Percentiles rank a stretch among this genome's conserved stretches.
Evolutionary conservation across 345 rosid species (phyloP).

Genomic region (Clausena lansium): DNA sequence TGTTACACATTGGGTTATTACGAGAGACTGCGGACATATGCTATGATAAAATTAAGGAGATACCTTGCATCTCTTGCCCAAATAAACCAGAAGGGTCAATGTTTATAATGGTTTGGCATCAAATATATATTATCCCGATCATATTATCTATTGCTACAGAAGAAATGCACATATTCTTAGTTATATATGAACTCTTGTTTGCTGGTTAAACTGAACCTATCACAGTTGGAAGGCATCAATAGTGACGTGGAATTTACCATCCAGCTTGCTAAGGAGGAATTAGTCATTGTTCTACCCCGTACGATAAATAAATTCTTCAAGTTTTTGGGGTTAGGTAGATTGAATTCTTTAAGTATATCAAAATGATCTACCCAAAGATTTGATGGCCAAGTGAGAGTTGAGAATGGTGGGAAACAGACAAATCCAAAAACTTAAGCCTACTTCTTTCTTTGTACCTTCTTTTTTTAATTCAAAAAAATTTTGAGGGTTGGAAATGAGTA

Average conservation of each 20-base stretch:
- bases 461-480: no score
- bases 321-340: not conserved
- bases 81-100: conserved; percentile 49
- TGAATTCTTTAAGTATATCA: not conserved
- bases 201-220: conserved; percentile 43
- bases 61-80: conserved; percentile 48
- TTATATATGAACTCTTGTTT: not conserved
- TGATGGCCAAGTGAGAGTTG: no score
- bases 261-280: conserved; percentile 66
- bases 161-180: no score
- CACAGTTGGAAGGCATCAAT: conserved; percentile 36
- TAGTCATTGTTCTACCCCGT: conserved; percentile 55
- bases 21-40: conserved; percentile 38
- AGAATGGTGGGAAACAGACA: no score
- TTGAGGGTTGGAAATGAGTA: no score
- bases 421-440: no score
- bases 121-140: no score
- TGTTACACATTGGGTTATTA: conserved; percentile 19
- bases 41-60: conserved; percentile 37
- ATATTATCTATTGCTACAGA: no score
- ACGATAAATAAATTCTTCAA: not conserved
- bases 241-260: conserved; percentile 62
- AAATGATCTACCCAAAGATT: no score
- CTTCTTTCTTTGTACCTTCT: no score
- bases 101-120: conserved; percentile 45